A percentile compares a stretch with the other conserved stretches of the same genome.
These are phyloP conservation scores for Meripilus lineatus DNA, from an alignment of 1,284 basidiomycete species.

Conservation along the genomic window DNA sequence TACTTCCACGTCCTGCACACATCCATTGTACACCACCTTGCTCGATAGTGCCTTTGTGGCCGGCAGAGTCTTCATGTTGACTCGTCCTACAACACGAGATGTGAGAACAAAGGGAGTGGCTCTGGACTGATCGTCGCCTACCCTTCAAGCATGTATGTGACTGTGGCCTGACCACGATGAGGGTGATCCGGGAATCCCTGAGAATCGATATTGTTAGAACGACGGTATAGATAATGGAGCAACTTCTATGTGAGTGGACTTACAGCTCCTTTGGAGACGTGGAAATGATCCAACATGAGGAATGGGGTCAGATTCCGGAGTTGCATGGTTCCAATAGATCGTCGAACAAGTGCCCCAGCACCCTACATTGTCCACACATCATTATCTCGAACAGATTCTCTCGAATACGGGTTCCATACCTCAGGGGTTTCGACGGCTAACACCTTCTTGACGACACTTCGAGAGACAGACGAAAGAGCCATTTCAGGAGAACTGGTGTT, in stretches of 20 bases:
- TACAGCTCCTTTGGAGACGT: conserved; percentile 59
- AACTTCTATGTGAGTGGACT: conserved; percentile 19
- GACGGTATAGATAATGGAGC: conserved; percentile 1
- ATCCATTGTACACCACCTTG: conserved; percentile 94
- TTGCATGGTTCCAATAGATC: conserved; percentile 77
- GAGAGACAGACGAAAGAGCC: conserved; percentile 42
- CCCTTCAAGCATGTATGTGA: conserved; percentile 89
- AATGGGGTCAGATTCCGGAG: conserved; percentile 88
- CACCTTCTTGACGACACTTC: conserved; percentile 71
- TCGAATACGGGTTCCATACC: conserved; percentile 30
- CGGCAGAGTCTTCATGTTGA: conserved; percentile 89
- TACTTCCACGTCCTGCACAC: conserved; percentile 64
- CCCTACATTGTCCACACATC: conserved; percentile 41
- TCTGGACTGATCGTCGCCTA: conserved; percentile 23
- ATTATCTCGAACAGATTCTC: too few species aligned
- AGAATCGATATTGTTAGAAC: conserved; percentile 11
- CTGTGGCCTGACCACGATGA: conserved; percentile 84
- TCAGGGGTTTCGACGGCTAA: conserved; percentile 80
- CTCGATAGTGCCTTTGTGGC: conserved; percentile 79
- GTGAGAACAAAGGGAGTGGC: background rate
- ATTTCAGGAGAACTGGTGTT: conserved; percentile 19
- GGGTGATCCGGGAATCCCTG: conserved; percentile 82
- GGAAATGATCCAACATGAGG: conserved; percentile 83
- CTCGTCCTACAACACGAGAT: too few species aligned
- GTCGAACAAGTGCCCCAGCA: conserved; percentile 82